Evolutionary conservation across 768 basidiomycete species (phyloP), one percentile per base, ranked within the genome.

Genomic region (Cystoderma amianthinum): DNA sequence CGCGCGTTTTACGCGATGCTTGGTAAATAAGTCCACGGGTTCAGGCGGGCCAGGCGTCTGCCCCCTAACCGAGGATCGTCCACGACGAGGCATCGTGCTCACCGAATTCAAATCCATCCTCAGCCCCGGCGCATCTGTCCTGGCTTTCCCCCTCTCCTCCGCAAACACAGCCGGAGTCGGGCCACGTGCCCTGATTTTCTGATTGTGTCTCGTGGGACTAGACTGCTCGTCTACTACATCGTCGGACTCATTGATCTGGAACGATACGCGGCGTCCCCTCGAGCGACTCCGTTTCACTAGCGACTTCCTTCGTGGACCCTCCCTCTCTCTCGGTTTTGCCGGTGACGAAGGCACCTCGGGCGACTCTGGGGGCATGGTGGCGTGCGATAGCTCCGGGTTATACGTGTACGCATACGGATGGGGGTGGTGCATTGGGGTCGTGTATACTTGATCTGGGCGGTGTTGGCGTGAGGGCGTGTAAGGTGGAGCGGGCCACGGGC

Each of bases 211-310:
- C 18, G 9, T 7, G 7, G 16, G 18, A 19, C 17, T 7, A 36
- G 7, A 9, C 34, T 36, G 7, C 34, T 36, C 34, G 34, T 9
- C 18, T 36, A 15, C 34, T 17, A n/a, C 39, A 15, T 25, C n/a
- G 15, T 9, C 23, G 9, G 59, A 59, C 17, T 52, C 57, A 21
- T 64, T 63, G 11, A 76, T 48, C 44, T 57, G 63, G 52, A 83
- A 83, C 9, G 79, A 78, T 2, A 82, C 80, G 17, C 64, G 64
- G 44, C 80, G 67, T 6, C 74, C 78, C 21, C 71, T 58, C 15
- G 79, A 76, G 37, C 59, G 67, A 56, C 79, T 78, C 38, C 74
- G 64, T 20, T 61, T 57, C 18, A 72, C 72, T 46, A 69, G 48
- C 0, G 68, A 63, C 41, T 62, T 63, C 41, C 53, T 58, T 32